Percentiles rank a stretch among this genome's conserved stretches.
Conservation (phyloP, 805 yeast species). For the Nakazawaea ambrosiae region DNA sequence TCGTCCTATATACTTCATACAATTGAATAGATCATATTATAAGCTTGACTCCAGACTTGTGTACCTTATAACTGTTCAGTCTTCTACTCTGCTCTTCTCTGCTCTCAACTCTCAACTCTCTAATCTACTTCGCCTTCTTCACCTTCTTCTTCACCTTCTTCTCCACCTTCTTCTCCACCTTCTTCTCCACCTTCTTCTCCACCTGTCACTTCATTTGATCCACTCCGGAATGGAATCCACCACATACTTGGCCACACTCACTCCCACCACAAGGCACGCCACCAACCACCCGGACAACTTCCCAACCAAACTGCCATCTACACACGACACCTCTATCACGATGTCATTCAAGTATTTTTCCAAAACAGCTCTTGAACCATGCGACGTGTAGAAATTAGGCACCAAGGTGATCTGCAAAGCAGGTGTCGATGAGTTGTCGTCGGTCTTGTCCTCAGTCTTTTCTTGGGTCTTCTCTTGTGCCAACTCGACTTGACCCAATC, state of each 20-base stretch:
- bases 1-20: no score
- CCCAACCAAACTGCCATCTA: background rate
- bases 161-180: no score
- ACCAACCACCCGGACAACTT: slow-evolving; percentile 1
- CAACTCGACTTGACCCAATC: background rate
- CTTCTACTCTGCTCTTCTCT: no score
- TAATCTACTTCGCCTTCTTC: no score
- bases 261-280: slow-evolving; percentile 2
- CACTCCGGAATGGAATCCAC: background rate
- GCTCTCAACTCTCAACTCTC: no score
- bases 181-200: no score
- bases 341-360: slow-evolving; percentile 8
- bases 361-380: background rate
- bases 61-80: no score
- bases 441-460: background rate
- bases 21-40: no score
- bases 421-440: no score
- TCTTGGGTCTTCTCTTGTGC: background rate
- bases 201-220: no score
- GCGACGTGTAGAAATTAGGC: slow-evolving; percentile 7
- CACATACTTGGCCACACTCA: background rate
- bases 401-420: background rate
- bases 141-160: no score
- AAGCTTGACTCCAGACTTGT: no score
- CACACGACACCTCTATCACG: slow-evolving; percentile 4